Percentiles rank a stretch among this genome's conserved stretches.
Evolutionary conservation across 495 filamentous ascomycete genomes (phyloP).

Genomic region (Aspergillus egyptiacus): DNA sequence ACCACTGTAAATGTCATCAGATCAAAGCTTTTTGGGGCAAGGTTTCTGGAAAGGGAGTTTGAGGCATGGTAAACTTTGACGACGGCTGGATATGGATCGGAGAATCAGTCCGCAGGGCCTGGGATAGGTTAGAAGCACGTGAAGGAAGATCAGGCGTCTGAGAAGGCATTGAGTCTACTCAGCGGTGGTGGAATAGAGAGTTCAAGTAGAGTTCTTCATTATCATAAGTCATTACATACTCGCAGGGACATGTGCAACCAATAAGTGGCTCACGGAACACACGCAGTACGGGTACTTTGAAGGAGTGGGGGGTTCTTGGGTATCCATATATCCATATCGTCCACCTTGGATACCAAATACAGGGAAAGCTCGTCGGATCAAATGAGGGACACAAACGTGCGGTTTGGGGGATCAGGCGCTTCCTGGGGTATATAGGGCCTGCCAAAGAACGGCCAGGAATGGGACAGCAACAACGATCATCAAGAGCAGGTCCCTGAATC

Average conservation of each 20-base stretch:
- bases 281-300: conserved; percentile 17
- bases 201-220: conserved; percentile 16
- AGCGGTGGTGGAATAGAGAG: neutral
- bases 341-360: conserved; percentile 30
- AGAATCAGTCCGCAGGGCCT: neutral
- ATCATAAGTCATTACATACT: conserved; percentile 20
- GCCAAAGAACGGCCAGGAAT: conserved; percentile 30
- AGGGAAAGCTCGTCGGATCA: conserved; percentile 33
- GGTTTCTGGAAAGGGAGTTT: neutral
- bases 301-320: conserved; percentile 16
- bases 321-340: conserved; percentile 9
- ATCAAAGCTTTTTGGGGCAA: neutral
- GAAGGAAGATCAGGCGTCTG: no score
- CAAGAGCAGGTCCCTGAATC: conserved; percentile 31
- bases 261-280: conserved; percentile 7
- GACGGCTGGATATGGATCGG: neutral
- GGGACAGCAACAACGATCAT: conserved; percentile 28
- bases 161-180: neutral
- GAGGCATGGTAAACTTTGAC: neutral
- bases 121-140: neutral
- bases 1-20: neutral
- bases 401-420: conserved; percentile 11
- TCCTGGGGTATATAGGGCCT: conserved; percentile 23
- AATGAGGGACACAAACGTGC: conserved; percentile 22
- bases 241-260: conserved; percentile 2